phyloP scores from a whole-genome alignment of 2,329 filamentous ascomycete species.

The Colletotrichum lentis region DNA sequence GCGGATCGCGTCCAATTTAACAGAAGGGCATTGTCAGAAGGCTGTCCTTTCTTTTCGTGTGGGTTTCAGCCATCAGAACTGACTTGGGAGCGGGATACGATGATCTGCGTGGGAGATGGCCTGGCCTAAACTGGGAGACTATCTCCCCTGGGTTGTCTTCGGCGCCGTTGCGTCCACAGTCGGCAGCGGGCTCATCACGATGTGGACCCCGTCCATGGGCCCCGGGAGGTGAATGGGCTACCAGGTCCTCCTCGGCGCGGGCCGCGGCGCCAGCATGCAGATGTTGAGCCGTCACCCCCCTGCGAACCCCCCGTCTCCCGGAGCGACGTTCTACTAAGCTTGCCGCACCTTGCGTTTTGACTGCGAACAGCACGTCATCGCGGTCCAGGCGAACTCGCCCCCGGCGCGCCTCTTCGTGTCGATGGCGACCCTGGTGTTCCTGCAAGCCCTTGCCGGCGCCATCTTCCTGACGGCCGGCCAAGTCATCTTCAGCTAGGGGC shows the following conservation, averaged over 20 bases:
- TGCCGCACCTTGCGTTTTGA: too few relatives aligned
- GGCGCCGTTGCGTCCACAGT: constrained; percentile 50
- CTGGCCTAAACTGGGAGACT: constrained; percentile 39
- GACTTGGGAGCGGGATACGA: neutral
- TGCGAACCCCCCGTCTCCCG: neutral
- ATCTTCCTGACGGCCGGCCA: constrained; percentile 54
- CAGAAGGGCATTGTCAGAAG: neutral
- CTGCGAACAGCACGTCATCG: constrained; percentile 41
- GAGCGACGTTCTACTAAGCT: too few relatives aligned
- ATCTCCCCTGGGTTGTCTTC: constrained; percentile 42
- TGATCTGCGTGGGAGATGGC: too few relatives aligned
- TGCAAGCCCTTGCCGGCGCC: constrained; percentile 57
- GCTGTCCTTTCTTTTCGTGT: neutral
- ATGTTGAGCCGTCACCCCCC: constrained; percentile 45
- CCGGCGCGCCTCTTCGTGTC: constrained; percentile 43
- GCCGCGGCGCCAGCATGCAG: constrained; percentile 56
- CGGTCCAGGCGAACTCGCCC: constrained; percentile 43
- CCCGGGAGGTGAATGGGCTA: constrained; percentile 56
- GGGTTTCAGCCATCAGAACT: neutral
- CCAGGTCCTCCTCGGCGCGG: constrained; percentile 56
- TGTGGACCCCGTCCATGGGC: constrained; percentile 46
- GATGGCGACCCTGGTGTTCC: constrained; percentile 46
- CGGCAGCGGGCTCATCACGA: constrained; percentile 51
- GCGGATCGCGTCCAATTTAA: neutral
- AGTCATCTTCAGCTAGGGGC: constrained; percentile 29